Percentiles rank a stretch among this genome's conserved stretches.
These are phyloP conservation scores for Pisolithus orientalis DNA, from an alignment of 768 basidiomycete genomes.

Conservation along the genomic window DNA sequence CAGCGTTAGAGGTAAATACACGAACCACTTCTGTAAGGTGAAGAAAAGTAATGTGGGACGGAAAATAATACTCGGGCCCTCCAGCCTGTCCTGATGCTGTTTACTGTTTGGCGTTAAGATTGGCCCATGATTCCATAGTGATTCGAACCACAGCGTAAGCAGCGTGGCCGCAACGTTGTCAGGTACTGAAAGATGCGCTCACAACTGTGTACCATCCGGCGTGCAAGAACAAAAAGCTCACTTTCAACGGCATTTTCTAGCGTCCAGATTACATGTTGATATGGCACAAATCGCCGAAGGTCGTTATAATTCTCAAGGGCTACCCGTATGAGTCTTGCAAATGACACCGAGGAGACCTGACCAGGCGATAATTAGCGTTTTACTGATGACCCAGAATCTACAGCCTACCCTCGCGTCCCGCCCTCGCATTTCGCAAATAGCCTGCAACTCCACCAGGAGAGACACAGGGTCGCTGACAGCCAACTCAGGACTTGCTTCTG, in stretches of 20 bases:
- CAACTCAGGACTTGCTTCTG: neutral
- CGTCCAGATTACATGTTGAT: constrained; percentile 56
- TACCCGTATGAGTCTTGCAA: constrained; percentile 35
- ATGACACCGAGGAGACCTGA: constrained; percentile 11
- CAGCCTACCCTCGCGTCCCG: constrained; percentile 14
- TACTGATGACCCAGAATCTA: neutral
- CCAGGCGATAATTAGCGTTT: neutral
- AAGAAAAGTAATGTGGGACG: constrained; percentile 36
- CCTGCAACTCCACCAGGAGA: constrained; percentile 21
- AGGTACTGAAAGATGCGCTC: constrained; percentile 20
- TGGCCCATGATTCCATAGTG: constrained; percentile 36
- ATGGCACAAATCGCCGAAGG: constrained; percentile 41
- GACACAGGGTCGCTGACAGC: constrained; percentile 15
- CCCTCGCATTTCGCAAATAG: constrained; percentile 8
- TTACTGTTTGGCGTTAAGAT: constrained; percentile 6
- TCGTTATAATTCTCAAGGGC: constrained; percentile 31
- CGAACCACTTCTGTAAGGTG: constrained; percentile 37
- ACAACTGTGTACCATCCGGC: neutral
- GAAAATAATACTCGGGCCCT: constrained; percentile 39
- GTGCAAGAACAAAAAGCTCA: constrained; percentile 19
- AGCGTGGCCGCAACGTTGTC: constrained; percentile 27
- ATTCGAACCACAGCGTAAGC: constrained; percentile 45
- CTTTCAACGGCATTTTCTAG: constrained; percentile 32
- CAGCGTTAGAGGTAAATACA: neutral
- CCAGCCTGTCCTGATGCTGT: constrained; percentile 10